Evolutionary conservation across 805 yeast species (phyloP), one percentile per base, ranked within the genome.

Genomic region (Soucietia sequanensis): DNA sequence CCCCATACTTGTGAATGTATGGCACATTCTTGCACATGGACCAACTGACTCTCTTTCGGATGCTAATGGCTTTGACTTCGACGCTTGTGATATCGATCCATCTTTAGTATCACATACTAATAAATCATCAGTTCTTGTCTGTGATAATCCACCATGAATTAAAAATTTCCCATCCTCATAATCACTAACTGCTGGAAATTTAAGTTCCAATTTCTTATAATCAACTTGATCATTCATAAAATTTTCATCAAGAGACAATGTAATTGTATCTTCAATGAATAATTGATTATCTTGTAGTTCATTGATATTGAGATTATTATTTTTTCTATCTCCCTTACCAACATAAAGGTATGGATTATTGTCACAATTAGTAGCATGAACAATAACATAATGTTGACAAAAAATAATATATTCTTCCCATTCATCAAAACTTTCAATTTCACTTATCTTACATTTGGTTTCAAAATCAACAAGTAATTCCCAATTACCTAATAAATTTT

Each of bases 331-430:
- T n/a, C n/a, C n/a, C n/a, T n/a, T n/a, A 51, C 41, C 30, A 47
- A 28, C 23, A n/a, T n/a, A n/a, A n/a, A n/a, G n/a, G n/a, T n/a
- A n/a, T n/a, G n/a, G n/a, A n/a, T n/a, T 46, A 46, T 6, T 31
- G 28, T 6, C 30, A 32, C 11, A 45, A 44, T 74, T 77, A 0
- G 80, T 69, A 9, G 87, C 87, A 56, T 82, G 89, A 2, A 81
- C 64, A 25, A 82, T 65, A 23, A 80, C 64, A 49, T 85, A 86
- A 53, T 85, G 93, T 47, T 84, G 91, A 38, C 86, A 76, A 49
- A 83, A 85, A 10, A 82, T 50, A 19, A 80, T 70, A 43, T 85
- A 84, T 56, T 85, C 95, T 58, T 85, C 95, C 77, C 85, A 75
- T 58, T 86, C 95, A 54, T 86, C 95, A 56, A 85, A 86, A 3